Percentiles rank a stretch among this genome's conserved stretches.
phyloP scores from a whole-genome alignment of 495 filamentous ascomycete genomes.

The Lophium mytilinum region DNA sequence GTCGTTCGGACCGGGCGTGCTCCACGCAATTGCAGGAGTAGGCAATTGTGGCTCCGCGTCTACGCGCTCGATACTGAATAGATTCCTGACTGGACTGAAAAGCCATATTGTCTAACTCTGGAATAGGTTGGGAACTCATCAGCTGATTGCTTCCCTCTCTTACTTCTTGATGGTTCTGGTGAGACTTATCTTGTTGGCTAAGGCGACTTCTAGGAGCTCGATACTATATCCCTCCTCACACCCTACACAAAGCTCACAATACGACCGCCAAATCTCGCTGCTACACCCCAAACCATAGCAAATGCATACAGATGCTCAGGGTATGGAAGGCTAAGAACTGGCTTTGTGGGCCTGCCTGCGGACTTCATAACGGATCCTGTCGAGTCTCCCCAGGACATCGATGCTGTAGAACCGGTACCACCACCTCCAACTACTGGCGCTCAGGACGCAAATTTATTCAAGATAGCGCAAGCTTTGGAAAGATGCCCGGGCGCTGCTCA shows the following conservation, averaged over 20 bases:
- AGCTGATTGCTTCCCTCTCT: conserved; percentile 51
- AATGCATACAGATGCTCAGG: conserved; percentile 49
- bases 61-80: background rate
- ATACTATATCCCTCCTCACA: conserved; percentile 49
- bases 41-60: background rate
- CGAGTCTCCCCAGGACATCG: background rate
- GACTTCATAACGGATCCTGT: conserved; percentile 47
- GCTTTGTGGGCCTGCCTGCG: conserved; percentile 55
- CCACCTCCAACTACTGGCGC: conserved; percentile 39
- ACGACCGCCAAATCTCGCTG: conserved; percentile 40
- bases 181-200: conserved; percentile 48
- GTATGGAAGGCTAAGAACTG: conserved; percentile 51
- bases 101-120: background rate
- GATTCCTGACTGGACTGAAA: background rate
- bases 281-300: conserved; percentile 43
- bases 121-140: conserved; percentile 43
- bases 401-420: conserved; percentile 14
- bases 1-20: conserved; percentile 56
- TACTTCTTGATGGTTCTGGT: conserved; percentile 51
- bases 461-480: conserved; percentile 43
- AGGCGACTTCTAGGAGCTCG: conserved; percentile 56
- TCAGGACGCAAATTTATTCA: conserved; percentile 1
- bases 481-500: conserved; percentile 45
- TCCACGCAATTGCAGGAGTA: conserved; percentile 54
- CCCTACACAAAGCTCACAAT: conserved; percentile 53